A percentile compares a stretch with the other conserved stretches of the same genome.
These are phyloP conservation scores for Aspergillus biplanus DNA, from an alignment of 495 filamentous ascomycete genomes.

Conservation along the genomic window DNA sequence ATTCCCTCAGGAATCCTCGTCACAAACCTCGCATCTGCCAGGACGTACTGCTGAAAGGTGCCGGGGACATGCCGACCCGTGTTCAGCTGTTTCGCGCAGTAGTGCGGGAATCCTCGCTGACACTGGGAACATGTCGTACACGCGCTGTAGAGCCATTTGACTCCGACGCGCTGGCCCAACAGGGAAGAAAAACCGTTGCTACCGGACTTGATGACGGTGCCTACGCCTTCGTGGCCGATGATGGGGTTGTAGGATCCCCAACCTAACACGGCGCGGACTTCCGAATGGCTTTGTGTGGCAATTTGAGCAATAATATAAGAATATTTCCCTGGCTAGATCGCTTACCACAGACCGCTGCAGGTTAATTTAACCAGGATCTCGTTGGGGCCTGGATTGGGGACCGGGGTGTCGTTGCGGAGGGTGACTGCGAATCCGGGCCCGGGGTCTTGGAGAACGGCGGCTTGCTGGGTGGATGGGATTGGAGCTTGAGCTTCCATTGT, in stretches of 20 bases:
- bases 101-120: constrained; percentile 27
- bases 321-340: too few species aligned
- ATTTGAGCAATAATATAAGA: too few species aligned
- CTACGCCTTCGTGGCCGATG: constrained; percentile 45
- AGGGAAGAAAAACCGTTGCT: constrained; percentile 17
- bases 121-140: constrained; percentile 45
- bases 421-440: too few species aligned
- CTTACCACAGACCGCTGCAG: too few species aligned
- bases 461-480: too few species aligned
- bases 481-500: too few species aligned
- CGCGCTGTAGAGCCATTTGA: constrained; percentile 45
- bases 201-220: constrained; percentile 33
- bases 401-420: too few species aligned
- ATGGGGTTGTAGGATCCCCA: constrained; percentile 36
- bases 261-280: constrained; percentile 31
- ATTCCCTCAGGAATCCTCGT: constrained; percentile 34
- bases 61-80: constrained; percentile 39
- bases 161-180: constrained; percentile 36
- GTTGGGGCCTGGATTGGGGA: too few species aligned
- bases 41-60: constrained; percentile 43
- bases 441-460: too few species aligned
- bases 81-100: constrained; percentile 41
- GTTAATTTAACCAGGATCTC: too few species aligned
- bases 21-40: constrained; percentile 35
- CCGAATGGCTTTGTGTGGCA: constrained; percentile 34